Conservation (phyloP, 768 basidiomycete genomes). For the Pilatotrama ljubarskyi region DNA sequence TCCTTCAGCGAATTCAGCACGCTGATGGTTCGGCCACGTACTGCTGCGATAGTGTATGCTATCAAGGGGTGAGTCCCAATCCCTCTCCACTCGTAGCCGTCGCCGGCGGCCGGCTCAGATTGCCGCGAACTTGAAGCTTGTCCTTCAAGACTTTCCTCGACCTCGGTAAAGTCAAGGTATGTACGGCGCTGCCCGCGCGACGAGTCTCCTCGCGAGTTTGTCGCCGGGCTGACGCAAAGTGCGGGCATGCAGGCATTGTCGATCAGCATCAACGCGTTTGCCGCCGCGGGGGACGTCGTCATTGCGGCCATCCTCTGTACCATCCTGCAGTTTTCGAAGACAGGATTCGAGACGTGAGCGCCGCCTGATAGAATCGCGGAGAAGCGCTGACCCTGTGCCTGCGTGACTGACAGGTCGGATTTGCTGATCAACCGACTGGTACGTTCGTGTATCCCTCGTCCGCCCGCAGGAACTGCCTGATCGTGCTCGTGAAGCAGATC, state of each 20-base stretch:
- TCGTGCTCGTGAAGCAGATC: conserved; percentile 28
- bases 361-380: no score
- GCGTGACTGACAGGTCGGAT: conserved; percentile 43
- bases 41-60: neutral
- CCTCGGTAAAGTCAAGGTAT: conserved; percentile 11
- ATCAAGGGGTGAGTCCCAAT: conserved; percentile 1
- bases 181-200: no score
- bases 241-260: conserved; percentile 43
- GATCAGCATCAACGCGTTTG: conserved; percentile 54
- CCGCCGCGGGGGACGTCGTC: conserved; percentile 47
- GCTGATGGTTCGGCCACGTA: no score
- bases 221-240: no score
- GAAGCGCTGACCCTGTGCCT: no score
- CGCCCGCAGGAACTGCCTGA: neutral
- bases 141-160: conserved; percentile 5
- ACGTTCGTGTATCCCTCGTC: neutral
- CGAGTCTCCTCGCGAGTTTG: no score
- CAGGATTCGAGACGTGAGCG: conserved; percentile 45
- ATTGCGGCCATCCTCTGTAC: conserved; percentile 50
- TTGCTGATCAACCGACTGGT: conserved; percentile 41
- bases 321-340: conserved; percentile 50
- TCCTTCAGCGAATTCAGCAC: no score
- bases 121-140: neutral
- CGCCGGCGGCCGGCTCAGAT: no score
- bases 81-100: neutral